Evolutionary conservation across 371 early-diverging fungal species (phyloP).

Genomic region (Blakeslea trispora): DNA sequence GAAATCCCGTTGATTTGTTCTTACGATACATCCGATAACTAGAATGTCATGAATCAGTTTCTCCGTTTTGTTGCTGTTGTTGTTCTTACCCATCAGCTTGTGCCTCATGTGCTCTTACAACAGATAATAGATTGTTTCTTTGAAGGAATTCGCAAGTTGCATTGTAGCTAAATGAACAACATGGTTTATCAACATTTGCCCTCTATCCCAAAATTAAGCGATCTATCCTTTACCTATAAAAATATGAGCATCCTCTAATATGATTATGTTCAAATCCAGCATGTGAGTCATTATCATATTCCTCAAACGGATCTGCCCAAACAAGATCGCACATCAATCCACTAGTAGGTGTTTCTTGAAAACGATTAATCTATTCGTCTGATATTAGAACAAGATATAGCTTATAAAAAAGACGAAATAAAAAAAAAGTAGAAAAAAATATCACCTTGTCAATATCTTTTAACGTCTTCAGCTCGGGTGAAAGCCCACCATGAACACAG

Average conservation of each 20-base stretch:
- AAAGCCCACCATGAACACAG: conserved; percentile 99
- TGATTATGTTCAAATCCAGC: conserved; percentile 87
- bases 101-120: conserved; percentile 98
- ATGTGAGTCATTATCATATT: conserved; percentile 86
- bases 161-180: conserved; percentile 68
- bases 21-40: conserved; percentile 92
- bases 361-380: conserved; percentile 79
- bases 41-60: neutral
- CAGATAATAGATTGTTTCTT: conserved; percentile 87
- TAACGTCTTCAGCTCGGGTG: conserved; percentile 88
- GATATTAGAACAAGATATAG: neutral
- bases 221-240: conserved; percentile 65
- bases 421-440: too few relatives aligned
- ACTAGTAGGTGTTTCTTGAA: conserved; percentile 91
- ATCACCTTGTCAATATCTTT: conserved; percentile 80
- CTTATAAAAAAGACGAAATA: too few relatives aligned
- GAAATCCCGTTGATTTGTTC: conserved; percentile 90
- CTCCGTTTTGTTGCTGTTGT: too few relatives aligned
- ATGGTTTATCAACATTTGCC: neutral
- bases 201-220: neutral
- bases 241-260: conserved; percentile 96
- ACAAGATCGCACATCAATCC: conserved; percentile 98
- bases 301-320: conserved; percentile 98
- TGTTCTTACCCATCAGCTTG: conserved; percentile 85
- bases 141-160: conserved; percentile 93